Percentiles rank a stretch among this genome's conserved stretches.
Evolutionary conservation across 345 rosid species (phyloP).

Genomic region (Cardiospermum halicacabum): DNA sequence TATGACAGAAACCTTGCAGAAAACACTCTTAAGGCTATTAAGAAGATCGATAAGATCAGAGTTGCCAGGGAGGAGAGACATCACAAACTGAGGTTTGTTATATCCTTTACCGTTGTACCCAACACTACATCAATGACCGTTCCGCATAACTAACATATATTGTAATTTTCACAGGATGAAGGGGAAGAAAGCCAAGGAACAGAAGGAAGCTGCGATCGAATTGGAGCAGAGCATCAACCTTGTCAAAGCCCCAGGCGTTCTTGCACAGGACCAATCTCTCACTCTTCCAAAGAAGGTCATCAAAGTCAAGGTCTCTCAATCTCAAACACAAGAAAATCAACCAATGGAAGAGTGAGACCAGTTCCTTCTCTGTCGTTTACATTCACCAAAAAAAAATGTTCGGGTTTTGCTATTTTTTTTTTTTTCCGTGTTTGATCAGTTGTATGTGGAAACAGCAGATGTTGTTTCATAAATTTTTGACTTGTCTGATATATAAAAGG

Average conservation of each 20-base stretch:
- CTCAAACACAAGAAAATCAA: constrained; percentile 40
- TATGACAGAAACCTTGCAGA: constrained; percentile 77
- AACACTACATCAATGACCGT: neutral
- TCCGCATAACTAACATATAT: neutral
- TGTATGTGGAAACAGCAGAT: neutral
- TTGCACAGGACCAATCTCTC: constrained; percentile 29
- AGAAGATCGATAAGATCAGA: constrained; percentile 85
- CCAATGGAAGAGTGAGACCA: constrained; percentile 62
- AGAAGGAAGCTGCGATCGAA: constrained; percentile 32
- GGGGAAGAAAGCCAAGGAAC: constrained; percentile 38
- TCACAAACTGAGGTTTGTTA: constrained; percentile 47
- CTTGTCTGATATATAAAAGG: no score
- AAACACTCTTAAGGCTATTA: constrained; percentile 68
- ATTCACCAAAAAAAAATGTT: neutral
- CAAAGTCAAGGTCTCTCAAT: constrained; percentile 46
- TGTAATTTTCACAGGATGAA: constrained; percentile 44
- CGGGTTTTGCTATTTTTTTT: neutral
- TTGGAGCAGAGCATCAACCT: constrained; percentile 46
- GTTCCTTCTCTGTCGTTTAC: neutral
- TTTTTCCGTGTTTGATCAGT: no score
- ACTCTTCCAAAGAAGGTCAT: constrained; percentile 45
- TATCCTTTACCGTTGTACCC: neutral
- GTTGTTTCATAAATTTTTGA: no score
- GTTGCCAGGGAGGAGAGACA: constrained; percentile 43
- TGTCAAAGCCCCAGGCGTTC: constrained; percentile 48